Evolutionary conservation across 1,139 yeast genomes (phyloP).

Genomic region (Arxiozyma telluris): DNA sequence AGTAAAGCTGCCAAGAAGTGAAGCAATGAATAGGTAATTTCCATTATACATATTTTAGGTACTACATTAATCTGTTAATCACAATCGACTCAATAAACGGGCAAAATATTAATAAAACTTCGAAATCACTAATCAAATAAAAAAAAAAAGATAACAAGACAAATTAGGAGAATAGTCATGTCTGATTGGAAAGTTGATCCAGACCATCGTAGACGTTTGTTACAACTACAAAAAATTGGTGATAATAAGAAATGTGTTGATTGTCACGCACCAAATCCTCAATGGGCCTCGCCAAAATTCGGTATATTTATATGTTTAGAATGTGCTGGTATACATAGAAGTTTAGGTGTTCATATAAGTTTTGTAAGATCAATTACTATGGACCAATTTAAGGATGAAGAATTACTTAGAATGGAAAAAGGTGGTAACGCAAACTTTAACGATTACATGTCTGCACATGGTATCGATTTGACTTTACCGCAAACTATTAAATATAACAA

Average conservation of each 20-base stretch:
- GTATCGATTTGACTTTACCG: conserved; percentile 57
- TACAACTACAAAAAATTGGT: conserved; percentile 71
- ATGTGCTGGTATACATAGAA: conserved; percentile 95
- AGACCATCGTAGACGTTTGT: conserved; percentile 73
- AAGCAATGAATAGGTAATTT: background rate
- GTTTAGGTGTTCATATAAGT: conserved; percentile 92
- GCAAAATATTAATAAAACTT: background rate
- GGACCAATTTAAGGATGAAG: conserved; percentile 95
- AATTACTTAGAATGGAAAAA: conserved; percentile 78
- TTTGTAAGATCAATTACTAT: conserved; percentile 93
- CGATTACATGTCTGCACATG: conserved; percentile 59
- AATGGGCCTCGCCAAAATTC: conserved; percentile 98
- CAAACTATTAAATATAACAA: conserved; percentile 75
- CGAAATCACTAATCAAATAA: background rate
- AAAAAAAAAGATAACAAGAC: no score
- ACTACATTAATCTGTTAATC: background rate
- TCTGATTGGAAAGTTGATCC: conserved; percentile 81
- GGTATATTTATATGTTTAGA: conserved; percentile 95
- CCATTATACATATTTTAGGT: background rate
- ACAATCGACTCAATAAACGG: background rate
- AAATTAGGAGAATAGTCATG: conserved; percentile 11
- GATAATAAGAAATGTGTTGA: conserved; percentile 87
- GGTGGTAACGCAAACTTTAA: conserved; percentile 85
- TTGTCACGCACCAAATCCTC: conserved; percentile 92
- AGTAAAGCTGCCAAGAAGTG: background rate